Percentiles rank a stretch among this genome's conserved stretches.
Evolutionary conservation across 441 rosid species (phyloP).

Genomic region (Eutrema salsugineum): DNA sequence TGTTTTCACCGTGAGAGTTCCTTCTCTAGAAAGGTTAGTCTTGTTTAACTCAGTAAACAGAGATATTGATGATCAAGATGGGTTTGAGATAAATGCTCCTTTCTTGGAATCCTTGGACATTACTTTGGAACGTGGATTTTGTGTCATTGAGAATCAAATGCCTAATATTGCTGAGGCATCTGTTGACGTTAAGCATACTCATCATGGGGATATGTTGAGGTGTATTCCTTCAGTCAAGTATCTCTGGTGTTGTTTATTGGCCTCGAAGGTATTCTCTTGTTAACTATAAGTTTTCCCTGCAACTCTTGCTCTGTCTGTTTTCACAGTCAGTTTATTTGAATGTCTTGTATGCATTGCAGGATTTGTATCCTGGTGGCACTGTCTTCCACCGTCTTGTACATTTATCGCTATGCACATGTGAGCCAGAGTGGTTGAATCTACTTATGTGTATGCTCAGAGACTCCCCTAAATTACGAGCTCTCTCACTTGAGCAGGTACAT

Average conservation of each 20-base stretch:
- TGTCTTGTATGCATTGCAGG: background rate
- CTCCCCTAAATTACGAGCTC: background rate
- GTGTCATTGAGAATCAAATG: background rate
- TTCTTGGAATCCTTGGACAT: background rate
- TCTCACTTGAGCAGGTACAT: background rate
- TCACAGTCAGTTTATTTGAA: background rate
- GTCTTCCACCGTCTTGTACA: background rate
- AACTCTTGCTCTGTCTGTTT: too few relatives aligned
- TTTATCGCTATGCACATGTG: background rate
- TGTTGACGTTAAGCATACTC: background rate
- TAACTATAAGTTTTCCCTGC: background rate
- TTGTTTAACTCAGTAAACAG: too few relatives aligned
- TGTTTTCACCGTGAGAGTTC: background rate
- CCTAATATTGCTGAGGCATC: background rate
- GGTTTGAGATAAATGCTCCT: constrained; percentile 3
- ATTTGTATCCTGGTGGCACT: background rate
- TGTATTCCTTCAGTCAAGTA: background rate
- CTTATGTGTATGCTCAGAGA: background rate
- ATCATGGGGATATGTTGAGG: background rate
- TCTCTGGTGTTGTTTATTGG: background rate
- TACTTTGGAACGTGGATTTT: background rate
- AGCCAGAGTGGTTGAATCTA: background rate
- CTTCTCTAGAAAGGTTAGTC: background rate
- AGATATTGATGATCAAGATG: background rate
- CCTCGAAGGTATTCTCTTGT: background rate